Percentiles rank a stretch among this genome's conserved stretches.
These are phyloP conservation scores for Neurospora pannonica DNA, from an alignment of 495 filamentous ascomycete genomes.

Conservation along the genomic window DNA sequence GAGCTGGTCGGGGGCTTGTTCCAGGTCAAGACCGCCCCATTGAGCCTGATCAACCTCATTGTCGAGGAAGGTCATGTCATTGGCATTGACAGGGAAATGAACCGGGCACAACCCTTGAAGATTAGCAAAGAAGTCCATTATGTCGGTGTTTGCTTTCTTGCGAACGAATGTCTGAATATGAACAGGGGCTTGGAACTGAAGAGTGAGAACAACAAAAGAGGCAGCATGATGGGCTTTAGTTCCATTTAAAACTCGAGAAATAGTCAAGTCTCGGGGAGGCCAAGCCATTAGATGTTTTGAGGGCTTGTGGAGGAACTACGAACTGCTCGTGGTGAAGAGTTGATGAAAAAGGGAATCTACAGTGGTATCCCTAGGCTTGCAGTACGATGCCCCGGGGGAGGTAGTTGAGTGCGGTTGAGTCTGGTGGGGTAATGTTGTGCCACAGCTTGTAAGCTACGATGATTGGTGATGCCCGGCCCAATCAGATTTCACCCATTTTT, in stretches of 20 bases:
- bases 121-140: neutral
- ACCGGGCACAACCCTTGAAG: neutral
- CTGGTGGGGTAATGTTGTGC: too few species aligned
- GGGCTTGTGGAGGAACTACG: neutral
- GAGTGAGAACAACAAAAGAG: neutral
- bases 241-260: neutral
- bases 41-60: rapidly evolving
- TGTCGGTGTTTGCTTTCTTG: neutral
- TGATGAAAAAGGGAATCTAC: too few species aligned
- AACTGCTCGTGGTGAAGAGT: too few species aligned
- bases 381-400: too few species aligned
- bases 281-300: neutral
- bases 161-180: neutral
- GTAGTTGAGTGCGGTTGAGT: too few species aligned
- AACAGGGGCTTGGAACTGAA: neutral
- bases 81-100: neutral
- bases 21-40: neutral
- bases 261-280: neutral
- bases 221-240: neutral
- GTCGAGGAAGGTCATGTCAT: neutral
- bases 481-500: too few species aligned
- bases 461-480: too few species aligned
- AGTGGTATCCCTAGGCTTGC: too few species aligned
- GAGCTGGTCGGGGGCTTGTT: neutral
- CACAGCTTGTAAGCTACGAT: too few species aligned